phyloP scores from a whole-genome alignment of 1,284 basidiomycete species.

The Boletus mariae region DNA sequence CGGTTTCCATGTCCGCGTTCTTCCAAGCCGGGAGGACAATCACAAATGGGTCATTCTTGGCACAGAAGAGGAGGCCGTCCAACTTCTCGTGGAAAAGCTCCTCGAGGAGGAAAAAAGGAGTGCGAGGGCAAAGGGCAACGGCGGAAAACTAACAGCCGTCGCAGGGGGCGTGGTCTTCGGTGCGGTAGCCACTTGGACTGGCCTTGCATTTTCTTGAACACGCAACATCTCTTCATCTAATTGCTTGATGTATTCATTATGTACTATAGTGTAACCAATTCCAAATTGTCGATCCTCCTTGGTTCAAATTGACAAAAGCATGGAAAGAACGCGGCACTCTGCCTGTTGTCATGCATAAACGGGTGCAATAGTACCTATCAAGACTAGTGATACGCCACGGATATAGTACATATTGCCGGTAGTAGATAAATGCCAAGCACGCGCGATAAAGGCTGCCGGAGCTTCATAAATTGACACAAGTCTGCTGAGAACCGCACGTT shows the following conservation, averaged over 20 bases:
- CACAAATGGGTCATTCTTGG: slow-evolving; percentile 48
- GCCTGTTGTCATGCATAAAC: slow-evolving; percentile 2
- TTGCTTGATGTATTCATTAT: background rate
- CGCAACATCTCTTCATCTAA: background rate
- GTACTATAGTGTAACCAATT: background rate
- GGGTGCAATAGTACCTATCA: slow-evolving; percentile 2
- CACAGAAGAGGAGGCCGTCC: slow-evolving; percentile 39
- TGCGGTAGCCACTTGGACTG: slow-evolving; percentile 37
- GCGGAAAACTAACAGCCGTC: slow-evolving; percentile 29
- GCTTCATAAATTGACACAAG: background rate
- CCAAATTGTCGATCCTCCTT: slow-evolving; percentile 7
- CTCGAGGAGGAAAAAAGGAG: slow-evolving; percentile 35
- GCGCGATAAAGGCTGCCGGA: background rate
- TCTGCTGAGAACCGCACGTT: background rate
- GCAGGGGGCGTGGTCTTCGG: slow-evolving; percentile 37
- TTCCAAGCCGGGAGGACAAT: slow-evolving; percentile 30
- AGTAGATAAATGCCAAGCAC: background rate
- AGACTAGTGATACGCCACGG: background rate
- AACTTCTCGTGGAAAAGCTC: slow-evolving; percentile 30
- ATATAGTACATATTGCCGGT: slow-evolving; percentile 1
- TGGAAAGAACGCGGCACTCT: background rate
- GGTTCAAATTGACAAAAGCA: background rate
- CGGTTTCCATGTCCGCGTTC: slow-evolving; percentile 41
- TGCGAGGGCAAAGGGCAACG: slow-evolving; percentile 15
- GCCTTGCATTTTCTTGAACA: slow-evolving; percentile 34